Conservation (phyloP, 768 basidiomycete species). For the Lactarius hengduanensis region DNA sequence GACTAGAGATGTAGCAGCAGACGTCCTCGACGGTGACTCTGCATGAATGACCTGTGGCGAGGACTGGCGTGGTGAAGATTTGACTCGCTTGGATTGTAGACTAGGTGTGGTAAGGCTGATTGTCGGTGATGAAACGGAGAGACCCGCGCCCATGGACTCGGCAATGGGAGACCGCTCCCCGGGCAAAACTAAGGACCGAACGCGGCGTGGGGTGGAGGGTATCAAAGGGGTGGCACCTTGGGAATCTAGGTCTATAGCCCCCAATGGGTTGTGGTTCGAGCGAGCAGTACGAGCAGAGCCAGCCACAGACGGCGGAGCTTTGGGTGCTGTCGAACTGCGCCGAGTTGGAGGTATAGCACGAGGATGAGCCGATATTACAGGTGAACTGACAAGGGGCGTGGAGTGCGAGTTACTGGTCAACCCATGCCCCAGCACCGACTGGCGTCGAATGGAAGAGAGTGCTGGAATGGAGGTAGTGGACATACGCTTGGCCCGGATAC, state of each 20-base stretch:
- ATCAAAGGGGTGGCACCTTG: slow-evolving; percentile 18
- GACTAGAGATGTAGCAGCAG: slow-evolving; percentile 31
- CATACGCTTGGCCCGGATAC: slow-evolving; percentile 38
- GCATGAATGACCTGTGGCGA: slow-evolving; percentile 30
- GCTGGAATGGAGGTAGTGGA: slow-evolving; percentile 31
- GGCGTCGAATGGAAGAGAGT: slow-evolving; percentile 29
- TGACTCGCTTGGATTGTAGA: slow-evolving; percentile 16
- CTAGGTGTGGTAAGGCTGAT: slow-evolving; percentile 25
- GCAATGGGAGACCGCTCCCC: slow-evolving; percentile 33
- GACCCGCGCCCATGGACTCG: slow-evolving; percentile 26
- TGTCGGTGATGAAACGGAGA: slow-evolving; percentile 27
- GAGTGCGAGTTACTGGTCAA: slow-evolving; percentile 31
- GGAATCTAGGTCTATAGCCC: slow-evolving; percentile 25
- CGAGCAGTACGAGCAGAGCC: slow-evolving; percentile 32
- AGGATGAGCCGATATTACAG: slow-evolving; percentile 32
- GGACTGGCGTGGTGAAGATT: slow-evolving; percentile 18
- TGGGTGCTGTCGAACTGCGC: slow-evolving; percentile 5
- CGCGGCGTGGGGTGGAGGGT: slow-evolving; percentile 40
- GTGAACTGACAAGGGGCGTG: slow-evolving; percentile 32
- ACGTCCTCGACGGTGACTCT: slow-evolving; percentile 26
- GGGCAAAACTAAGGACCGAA: slow-evolving; percentile 47
- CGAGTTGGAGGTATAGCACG: slow-evolving; percentile 26
- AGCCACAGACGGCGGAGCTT: slow-evolving; percentile 34
- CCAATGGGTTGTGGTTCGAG: slow-evolving; percentile 31
- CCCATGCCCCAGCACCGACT: slow-evolving; percentile 29